Evolutionary conservation across 2,329 filamentous ascomycete genomes (phyloP).

Genomic region (Talaromyces sp.): DNA sequence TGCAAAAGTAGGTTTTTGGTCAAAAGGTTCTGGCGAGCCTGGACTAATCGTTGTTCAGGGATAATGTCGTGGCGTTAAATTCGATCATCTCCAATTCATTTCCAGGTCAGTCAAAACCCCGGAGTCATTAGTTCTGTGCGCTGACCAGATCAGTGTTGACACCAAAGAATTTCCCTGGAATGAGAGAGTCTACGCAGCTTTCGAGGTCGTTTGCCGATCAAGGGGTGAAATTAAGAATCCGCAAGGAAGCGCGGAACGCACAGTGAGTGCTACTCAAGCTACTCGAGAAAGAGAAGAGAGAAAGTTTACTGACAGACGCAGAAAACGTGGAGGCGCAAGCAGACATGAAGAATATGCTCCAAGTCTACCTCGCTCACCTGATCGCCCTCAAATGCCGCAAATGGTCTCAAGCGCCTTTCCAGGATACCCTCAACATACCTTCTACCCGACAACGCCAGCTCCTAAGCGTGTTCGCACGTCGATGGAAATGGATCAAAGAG

Average conservation of each 20-base stretch:
- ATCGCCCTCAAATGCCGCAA: conserved; percentile 34
- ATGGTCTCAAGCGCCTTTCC: conserved; percentile 32
- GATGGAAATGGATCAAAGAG: conserved; percentile 35
- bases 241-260: conserved; percentile 72
- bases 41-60: conserved; percentile 22
- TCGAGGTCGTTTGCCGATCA: conserved; percentile 83
- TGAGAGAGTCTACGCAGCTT: conserved; percentile 76
- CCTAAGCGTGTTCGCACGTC: conserved; percentile 41
- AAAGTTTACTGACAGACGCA: conserved; percentile 23
- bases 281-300: neutral
- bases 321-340: conserved; percentile 38
- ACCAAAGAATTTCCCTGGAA: conserved; percentile 71
- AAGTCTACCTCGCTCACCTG: conserved; percentile 37
- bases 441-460: conserved; percentile 30
- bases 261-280: conserved; percentile 27
- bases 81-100: conserved; percentile 64
- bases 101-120: conserved; percentile 49
- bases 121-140: neutral
- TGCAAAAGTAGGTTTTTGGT: conserved; percentile 50
- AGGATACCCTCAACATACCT: conserved; percentile 33
- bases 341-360: conserved; percentile 38
- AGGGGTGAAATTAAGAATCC: conserved; percentile 74
- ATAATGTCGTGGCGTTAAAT: conserved; percentile 51
- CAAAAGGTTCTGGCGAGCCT: neutral
- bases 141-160: conserved; percentile 32